A percentile compares a stretch with the other conserved stretches of the same genome.
phyloP scores from a whole-genome alignment of 768 basidiomycete species.

The Tricholoma terreum region DNA sequence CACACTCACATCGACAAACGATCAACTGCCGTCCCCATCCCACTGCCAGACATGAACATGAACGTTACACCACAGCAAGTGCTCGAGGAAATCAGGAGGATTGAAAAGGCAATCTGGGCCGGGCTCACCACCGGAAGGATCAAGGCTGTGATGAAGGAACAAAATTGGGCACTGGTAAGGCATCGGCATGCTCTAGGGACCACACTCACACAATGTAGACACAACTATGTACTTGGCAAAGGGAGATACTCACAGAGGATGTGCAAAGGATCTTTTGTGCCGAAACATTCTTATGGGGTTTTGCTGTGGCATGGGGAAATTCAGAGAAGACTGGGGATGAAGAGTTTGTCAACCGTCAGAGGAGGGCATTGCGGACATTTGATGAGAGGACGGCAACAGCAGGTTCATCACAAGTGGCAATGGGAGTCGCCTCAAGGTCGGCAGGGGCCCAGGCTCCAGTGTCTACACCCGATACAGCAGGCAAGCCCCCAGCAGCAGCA shows the following conservation, averaged over 20 bases:
- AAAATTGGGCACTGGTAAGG: background rate
- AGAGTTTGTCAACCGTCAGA: background rate
- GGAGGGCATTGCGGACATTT: background rate
- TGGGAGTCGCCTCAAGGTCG: no score
- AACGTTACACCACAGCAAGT: background rate
- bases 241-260: background rate
- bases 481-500: no score
- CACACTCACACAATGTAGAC: no score
- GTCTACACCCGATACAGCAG: no score
- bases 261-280: background rate
- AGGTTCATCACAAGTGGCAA: no score
- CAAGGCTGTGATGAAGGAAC: background rate
- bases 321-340: background rate
- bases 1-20: no score
- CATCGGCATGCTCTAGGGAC: background rate
- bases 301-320: background rate
- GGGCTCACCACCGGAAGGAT: background rate
- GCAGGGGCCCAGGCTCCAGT: no score
- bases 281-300: background rate
- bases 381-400: background rate
- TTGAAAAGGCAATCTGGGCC: background rate
- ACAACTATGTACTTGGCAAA: background rate
- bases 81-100: background rate
- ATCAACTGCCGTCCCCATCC: no score
- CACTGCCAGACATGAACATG: no score